Evolutionary conservation across 2,329 filamentous ascomycete species (phyloP), one percentile per base, ranked within the genome.

Genomic region (Penicillium expansum): DNA sequence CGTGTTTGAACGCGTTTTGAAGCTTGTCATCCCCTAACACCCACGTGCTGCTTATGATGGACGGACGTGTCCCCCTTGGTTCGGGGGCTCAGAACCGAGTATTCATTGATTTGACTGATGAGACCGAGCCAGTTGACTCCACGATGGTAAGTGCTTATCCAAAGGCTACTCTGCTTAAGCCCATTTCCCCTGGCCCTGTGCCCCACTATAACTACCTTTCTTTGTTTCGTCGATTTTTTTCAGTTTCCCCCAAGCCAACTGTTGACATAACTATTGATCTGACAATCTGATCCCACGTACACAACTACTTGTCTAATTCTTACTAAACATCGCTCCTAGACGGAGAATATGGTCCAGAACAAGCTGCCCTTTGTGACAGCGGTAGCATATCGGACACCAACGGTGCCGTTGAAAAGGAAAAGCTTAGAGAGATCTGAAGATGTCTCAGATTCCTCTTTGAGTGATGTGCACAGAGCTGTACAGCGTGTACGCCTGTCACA

Each of bases 371-470:
- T 59, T 32, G 32, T 59, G 33, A 41, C 60, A 29, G 53, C 58
- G 14, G 30, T 67, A 10, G 50, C 62, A 1, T 63, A 66, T 54
- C 60, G 61, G 2, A 48, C 50, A 48, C 45, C 61, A n/a, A 61
- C 62, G 0, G 39, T 52, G n/a, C 48, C 53, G 22, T 10, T 37
- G 1, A 56, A 56, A 14, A 52, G 54, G 16, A 55, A 49, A 10
- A 47, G 35, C 11, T 1, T 52, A 7, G 48, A 33, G 9, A 2
- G 4, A 22, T 52, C 42, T 6, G 41, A 50, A 5, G 35, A 35
- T 16, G 7, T 7, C 7, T 56, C 54, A 5, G 54, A 56, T 44
- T 5, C 30, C 4, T 39, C 52, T 1, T 52, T 29, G 11, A 56
- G 33, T 11, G 48, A 47, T 41, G 35, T 20, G 1, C 18, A 5